Conservation (phyloP, 2,329 filamentous ascomycete genomes). For the Hirsutella thompsonii region DNA sequence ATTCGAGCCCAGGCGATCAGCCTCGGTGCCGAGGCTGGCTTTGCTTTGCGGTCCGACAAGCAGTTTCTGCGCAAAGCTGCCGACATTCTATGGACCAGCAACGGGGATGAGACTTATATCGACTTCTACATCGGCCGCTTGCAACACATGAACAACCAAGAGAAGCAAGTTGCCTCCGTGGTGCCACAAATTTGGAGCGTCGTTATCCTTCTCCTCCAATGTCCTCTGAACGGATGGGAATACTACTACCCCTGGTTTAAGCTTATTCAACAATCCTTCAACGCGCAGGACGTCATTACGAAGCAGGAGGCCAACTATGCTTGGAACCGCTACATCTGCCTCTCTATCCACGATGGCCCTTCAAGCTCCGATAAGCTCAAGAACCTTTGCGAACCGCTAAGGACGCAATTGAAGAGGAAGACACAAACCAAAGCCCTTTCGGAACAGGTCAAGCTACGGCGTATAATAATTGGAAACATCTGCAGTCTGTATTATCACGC, state of each 20-base stretch:
- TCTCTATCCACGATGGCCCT: constrained; percentile 51
- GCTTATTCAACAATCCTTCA: constrained; percentile 74
- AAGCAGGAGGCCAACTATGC: constrained; percentile 69
- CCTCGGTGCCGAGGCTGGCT: constrained; percentile 59
- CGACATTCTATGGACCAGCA: constrained; percentile 43
- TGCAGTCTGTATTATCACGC: constrained; percentile 75
- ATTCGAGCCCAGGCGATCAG: constrained; percentile 62
- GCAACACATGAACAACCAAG: constrained; percentile 53
- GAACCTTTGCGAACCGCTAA: constrained; percentile 52
- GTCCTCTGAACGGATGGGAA: constrained; percentile 54
- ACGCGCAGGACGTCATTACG: constrained; percentile 57
- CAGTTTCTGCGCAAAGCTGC: constrained; percentile 53
- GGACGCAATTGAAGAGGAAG: constrained; percentile 56
- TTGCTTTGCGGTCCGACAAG: constrained; percentile 55
- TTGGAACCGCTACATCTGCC: constrained; percentile 76
- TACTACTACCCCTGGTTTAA: constrained; percentile 63
- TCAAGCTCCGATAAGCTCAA: constrained; percentile 26
- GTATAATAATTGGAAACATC: constrained; percentile 52
- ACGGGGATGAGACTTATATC: constrained; percentile 48
- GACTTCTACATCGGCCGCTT: constrained; percentile 57
- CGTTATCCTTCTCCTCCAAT: constrained; percentile 65
- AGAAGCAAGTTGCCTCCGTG: constrained; percentile 33
- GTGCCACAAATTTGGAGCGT: constrained; percentile 88
- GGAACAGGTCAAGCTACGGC: constrained; percentile 39
- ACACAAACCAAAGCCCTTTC: constrained; percentile 39